These are phyloP conservation scores for Lentinula raphanica DNA, from an alignment of 768 basidiomycete genomes.

Conservation along the genomic window DNA sequence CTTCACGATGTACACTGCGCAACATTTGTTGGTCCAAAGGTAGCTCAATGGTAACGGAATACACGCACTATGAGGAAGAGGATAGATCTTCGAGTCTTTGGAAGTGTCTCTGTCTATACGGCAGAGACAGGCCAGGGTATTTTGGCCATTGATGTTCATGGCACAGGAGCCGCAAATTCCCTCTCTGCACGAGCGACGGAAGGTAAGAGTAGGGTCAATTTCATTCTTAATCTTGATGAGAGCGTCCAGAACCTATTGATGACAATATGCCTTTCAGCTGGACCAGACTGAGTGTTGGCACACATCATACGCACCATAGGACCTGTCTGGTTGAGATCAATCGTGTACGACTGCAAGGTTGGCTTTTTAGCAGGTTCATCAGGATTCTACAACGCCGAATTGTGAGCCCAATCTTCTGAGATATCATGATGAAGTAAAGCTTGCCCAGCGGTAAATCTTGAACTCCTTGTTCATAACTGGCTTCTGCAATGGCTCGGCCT, in stretches of 20 bases:
- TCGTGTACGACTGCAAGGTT: constrained; percentile 79
- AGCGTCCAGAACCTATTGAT: constrained; percentile 69
- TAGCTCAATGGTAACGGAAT: background rate
- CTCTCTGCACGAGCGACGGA: constrained; percentile 89
- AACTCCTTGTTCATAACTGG: constrained; percentile 84
- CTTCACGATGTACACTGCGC: constrained; percentile 94
- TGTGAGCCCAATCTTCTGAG: constrained; percentile 1
- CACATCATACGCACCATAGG: constrained; percentile 65
- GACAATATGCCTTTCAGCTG: background rate
- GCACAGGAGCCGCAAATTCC: constrained; percentile 98
- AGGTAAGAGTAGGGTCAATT: constrained; percentile 92
- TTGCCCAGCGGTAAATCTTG: constrained; percentile 97
- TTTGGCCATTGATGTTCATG: constrained; percentile 98
- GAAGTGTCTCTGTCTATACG: constrained; percentile 73
- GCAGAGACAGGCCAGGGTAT: constrained; percentile 96
- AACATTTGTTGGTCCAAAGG: background rate
- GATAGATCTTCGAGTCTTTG: constrained; percentile 90
- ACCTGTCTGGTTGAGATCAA: constrained; percentile 92
- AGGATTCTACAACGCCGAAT: constrained; percentile 59
- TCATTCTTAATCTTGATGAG: constrained; percentile 99
- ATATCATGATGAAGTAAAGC: constrained; percentile 19
- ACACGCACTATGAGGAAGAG: constrained; percentile 89
- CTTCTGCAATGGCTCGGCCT: constrained; percentile 52
- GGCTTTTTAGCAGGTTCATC: constrained; percentile 93
- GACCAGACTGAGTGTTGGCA: background rate